A percentile compares a stretch with the other conserved stretches of the same genome.
Evolutionary conservation across 805 yeast genomes (phyloP).

Genomic region (Lipomyces lipofer): DNA sequence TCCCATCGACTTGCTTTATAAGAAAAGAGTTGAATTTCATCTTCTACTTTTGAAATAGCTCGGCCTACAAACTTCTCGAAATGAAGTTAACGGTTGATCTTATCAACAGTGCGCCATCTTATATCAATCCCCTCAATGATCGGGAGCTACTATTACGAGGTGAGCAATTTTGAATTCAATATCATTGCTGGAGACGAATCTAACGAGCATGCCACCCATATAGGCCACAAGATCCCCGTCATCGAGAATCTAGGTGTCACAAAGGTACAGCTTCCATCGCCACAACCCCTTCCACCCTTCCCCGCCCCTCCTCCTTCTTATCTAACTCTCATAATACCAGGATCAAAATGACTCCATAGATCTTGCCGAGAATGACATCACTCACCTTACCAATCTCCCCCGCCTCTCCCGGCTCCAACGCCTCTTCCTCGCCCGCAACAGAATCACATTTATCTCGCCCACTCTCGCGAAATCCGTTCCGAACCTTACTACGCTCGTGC

Average conservation of each 20-base stretch:
- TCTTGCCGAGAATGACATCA: constrained; percentile 72
- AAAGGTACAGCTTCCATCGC: too few species aligned
- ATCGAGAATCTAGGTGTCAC: constrained; percentile 49
- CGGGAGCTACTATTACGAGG: constrained; percentile 48
- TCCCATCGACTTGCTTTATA: too few species aligned
- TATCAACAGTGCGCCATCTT: constrained; percentile 53
- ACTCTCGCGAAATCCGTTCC: constrained; percentile 44
- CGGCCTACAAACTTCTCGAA: neutral
- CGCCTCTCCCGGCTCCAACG: constrained; percentile 47
- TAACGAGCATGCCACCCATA: neutral
- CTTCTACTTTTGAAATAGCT: too few species aligned
- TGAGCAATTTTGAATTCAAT: too few species aligned
- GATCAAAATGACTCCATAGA: constrained; percentile 62
- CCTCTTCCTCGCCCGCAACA: constrained; percentile 64
- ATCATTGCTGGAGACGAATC: neutral
- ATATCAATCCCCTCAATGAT: constrained; percentile 46
- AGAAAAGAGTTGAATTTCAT: too few species aligned
- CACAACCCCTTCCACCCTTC: too few species aligned
- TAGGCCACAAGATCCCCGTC: constrained; percentile 42
- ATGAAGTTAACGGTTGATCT: constrained; percentile 61
- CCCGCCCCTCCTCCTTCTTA: neutral
- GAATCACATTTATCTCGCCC: constrained; percentile 48
- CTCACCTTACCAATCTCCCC: constrained; percentile 54
- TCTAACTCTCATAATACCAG: neutral
- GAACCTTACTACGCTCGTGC: constrained; percentile 52